A percentile compares a stretch with the other conserved stretches of the same genome.
Conservation (phyloP, 768 basidiomycete species). For the Naganishia friedmannii region DNA sequence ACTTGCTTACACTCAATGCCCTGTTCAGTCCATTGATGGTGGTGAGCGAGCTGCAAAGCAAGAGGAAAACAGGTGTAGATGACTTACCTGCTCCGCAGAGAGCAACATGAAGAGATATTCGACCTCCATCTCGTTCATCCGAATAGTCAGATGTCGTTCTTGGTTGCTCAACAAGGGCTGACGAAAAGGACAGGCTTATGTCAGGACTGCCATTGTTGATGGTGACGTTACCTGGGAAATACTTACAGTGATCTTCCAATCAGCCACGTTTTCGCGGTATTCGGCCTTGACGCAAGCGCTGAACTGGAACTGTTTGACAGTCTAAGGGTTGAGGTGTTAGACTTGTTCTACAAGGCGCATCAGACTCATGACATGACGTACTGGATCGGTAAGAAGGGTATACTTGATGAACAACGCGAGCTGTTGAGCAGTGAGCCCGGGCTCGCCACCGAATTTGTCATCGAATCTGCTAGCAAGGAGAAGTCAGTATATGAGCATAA, state of each 20-base stretch:
- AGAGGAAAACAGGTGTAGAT: no score
- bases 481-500: background rate
- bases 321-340: background rate
- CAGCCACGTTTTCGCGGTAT: background rate
- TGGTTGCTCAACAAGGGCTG: background rate
- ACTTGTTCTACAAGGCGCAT: no score
- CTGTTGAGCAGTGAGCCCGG: background rate
- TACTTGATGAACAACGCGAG: background rate
- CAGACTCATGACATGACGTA: background rate
- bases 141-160: no score
- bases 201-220: no score
- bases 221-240: no score
- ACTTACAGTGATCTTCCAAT: background rate
- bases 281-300: background rate
- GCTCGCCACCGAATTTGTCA: background rate
- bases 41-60: no score
- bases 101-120: no score
- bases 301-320: background rate
- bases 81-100: no score
- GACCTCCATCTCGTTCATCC: no score
- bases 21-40: no score
- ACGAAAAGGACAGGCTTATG: background rate
- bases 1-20: no score
- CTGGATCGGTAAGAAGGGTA: background rate
- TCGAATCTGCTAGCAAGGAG: background rate